A percentile compares a stretch with the other conserved stretches of the same genome.
Evolutionary conservation across 2,329 filamentous ascomycete genomes (phyloP).

Genomic region (Trichothecium roseum): DNA sequence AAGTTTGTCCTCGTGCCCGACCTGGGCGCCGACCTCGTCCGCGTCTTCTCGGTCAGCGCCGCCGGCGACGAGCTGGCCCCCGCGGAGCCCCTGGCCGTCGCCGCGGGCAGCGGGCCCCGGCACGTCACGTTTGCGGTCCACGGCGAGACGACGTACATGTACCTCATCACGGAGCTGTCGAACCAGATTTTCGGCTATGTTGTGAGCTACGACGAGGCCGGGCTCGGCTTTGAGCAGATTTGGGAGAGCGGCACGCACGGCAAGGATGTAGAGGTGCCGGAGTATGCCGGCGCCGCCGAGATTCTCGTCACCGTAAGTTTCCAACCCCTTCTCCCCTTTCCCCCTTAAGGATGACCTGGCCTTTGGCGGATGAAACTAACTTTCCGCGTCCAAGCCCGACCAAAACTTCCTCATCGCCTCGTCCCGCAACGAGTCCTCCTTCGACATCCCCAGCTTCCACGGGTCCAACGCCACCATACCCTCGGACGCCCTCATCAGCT

Average conservation of each 20-base stretch:
- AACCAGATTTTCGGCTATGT: slow-evolving; percentile 47
- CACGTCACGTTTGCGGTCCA: slow-evolving; percentile 49
- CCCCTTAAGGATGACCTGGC: background rate
- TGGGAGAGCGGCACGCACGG: slow-evolving; percentile 40
- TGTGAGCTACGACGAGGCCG: slow-evolving; percentile 37
- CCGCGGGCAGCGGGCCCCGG: slow-evolving; percentile 50
- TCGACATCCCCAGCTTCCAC: slow-evolving; percentile 36
- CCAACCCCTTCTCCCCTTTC: background rate
- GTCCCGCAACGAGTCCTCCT: slow-evolving; percentile 52
- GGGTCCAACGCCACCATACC: slow-evolving; percentile 31
- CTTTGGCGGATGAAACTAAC: background rate
- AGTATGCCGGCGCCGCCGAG: slow-evolving; percentile 40
- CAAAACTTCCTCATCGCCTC: slow-evolving; percentile 55
- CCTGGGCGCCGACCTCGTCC: slow-evolving; percentile 53
- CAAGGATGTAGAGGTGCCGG: slow-evolving; percentile 26
- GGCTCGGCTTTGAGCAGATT: slow-evolving; percentile 33
- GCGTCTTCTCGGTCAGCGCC: slow-evolving; percentile 36
- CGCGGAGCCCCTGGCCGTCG: slow-evolving; percentile 27
- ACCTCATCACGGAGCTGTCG: slow-evolving; percentile 49
- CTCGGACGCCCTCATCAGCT: slow-evolving; percentile 57
- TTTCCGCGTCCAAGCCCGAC: slow-evolving; percentile 46
- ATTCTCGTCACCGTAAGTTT: slow-evolving; percentile 44
- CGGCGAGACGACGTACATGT: slow-evolving; percentile 39
- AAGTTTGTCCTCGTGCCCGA: slow-evolving; percentile 55
- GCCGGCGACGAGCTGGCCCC: slow-evolving; percentile 30